Base-by-base conservation (phyloP, 2,329 filamentous ascomycete species). In the Fusarium ambrosium region DNA sequence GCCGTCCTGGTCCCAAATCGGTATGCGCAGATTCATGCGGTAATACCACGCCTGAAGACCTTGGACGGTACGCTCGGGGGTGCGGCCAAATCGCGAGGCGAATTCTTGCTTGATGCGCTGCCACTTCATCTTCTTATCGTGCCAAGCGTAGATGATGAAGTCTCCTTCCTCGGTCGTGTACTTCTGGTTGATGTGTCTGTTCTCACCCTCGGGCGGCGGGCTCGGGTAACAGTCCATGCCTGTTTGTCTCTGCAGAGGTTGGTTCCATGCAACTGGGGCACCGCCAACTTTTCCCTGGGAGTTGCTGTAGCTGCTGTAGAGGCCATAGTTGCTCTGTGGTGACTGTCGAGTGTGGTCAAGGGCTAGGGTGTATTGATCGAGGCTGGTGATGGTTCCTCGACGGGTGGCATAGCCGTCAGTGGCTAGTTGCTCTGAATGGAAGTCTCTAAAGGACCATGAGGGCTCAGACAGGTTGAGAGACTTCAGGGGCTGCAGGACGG, bases 11-110 rank as follows among this genome's bases (percentile, higher is more conserved):
- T 85, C 82, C 81, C 82, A 84, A 2, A 84, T 73, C 2, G 84
- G 84, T 45, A 86, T 85, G 10, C 81, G 75, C 71, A 83, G 80
- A 78, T 86, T 86, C 81, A 84, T 83, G 45, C 84, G 82, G 73
- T 86, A 86, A 74, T 85, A 85, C 82, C 83, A 84, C 1, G 83
- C 84, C 66, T 86, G 84, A 7, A 86, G 80, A 13, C 84, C 84
- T 51, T 84, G 83, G 1, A 84, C 81, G 10, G 82, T 84, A 36
- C 83, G 79, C 71, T 84, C 80, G 2, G 83, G 83, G 0, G 79
- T 82, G 41, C 79, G 76, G 41, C 83, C 82, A 53, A 85, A 85
- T 67, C 82, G 81, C n/a, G 78, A 51, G 18, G 82, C 82, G 72
- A 84, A 85, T 36, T 83, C 81, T 62, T 83, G 79, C 77, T 83